Conservation (phyloP, 345 rosid genomes). For the Dimocarpus longan region DNA sequence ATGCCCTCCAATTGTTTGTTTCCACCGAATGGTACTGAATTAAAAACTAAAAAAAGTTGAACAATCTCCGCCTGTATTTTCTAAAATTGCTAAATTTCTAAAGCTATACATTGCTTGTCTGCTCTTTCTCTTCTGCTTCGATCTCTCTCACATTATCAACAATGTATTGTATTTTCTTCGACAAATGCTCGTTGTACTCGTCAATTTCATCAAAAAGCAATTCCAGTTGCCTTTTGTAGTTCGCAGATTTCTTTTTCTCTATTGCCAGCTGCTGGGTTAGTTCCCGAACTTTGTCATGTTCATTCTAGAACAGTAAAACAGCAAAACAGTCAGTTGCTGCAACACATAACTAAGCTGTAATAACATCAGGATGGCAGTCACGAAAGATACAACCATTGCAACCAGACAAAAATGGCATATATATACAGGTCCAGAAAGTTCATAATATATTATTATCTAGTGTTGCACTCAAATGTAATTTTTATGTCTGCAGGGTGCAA, state of each 20-base stretch:
- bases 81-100: conserved; percentile 19
- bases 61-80: conserved; percentile 12
- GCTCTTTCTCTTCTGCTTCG: conserved; percentile 70
- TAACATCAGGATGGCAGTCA: neutral
- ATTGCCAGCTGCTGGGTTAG: conserved; percentile 86
- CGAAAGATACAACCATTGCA: neutral
- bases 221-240: conserved; percentile 91
- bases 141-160: conserved; percentile 74
- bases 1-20: too few species aligned
- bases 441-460: neutral
- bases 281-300: conserved; percentile 87
- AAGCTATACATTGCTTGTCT: conserved; percentile 48
- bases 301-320: conserved; percentile 57
- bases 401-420: neutral
- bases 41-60: conserved; percentile 8
- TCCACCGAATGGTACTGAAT: neutral
- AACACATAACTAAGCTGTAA: neutral
- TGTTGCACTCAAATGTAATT: neutral
- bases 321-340: neutral
- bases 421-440: neutral
- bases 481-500: neutral
- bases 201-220: conserved; percentile 89
- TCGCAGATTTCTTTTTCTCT: conserved; percentile 89
- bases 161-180: conserved; percentile 83
- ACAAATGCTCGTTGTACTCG: conserved; percentile 75